These are phyloP conservation scores for Colletotrichum theobromicola DNA, from an alignment of 2,329 filamentous ascomycete genomes.

Conservation along the genomic window DNA sequence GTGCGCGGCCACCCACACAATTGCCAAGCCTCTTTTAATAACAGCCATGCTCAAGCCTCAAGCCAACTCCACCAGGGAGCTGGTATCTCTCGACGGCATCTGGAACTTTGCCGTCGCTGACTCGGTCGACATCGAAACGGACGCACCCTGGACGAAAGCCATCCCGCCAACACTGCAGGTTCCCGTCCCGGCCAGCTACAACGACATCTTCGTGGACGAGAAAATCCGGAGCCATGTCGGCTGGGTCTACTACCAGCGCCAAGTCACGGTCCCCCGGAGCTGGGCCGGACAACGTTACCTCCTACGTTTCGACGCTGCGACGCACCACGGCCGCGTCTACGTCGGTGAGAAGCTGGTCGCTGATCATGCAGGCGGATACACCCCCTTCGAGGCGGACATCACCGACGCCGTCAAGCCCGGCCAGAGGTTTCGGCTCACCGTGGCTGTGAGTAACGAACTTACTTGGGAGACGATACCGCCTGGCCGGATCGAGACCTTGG, in stretches of 20 bases:
- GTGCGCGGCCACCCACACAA: not conserved
- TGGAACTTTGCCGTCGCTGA: constrained; percentile 27
- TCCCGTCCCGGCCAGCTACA: constrained; percentile 30
- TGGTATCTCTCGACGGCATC: constrained; percentile 27
- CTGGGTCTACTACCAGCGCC: constrained; percentile 35
- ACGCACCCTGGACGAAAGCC: constrained; percentile 30
- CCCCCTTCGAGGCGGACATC: constrained; percentile 30
- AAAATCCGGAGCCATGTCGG: constrained; percentile 32
- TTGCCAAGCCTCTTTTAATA: not conserved
- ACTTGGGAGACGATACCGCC: constrained; percentile 33
- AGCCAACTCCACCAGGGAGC: constrained; percentile 11
- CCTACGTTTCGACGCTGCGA: constrained; percentile 31
- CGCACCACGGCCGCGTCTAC: constrained; percentile 30
- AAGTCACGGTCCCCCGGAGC: constrained; percentile 26
- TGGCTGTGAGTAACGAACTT: constrained; percentile 34
- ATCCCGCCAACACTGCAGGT: constrained; percentile 25
- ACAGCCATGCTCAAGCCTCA: constrained; percentile 25
- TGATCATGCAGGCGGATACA: constrained; percentile 32
- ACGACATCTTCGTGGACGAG: constrained; percentile 26
- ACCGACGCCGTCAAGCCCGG: constrained; percentile 25
- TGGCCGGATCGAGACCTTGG: constrained; percentile 8
- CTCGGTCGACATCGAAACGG: constrained; percentile 13
- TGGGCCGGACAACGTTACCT: constrained; percentile 25
- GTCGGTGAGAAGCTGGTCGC: constrained; percentile 28
- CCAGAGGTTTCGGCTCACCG: constrained; percentile 30